Base-by-base conservation (phyloP, 208 protist genomes). In the Leishmania turanica region DNA sequence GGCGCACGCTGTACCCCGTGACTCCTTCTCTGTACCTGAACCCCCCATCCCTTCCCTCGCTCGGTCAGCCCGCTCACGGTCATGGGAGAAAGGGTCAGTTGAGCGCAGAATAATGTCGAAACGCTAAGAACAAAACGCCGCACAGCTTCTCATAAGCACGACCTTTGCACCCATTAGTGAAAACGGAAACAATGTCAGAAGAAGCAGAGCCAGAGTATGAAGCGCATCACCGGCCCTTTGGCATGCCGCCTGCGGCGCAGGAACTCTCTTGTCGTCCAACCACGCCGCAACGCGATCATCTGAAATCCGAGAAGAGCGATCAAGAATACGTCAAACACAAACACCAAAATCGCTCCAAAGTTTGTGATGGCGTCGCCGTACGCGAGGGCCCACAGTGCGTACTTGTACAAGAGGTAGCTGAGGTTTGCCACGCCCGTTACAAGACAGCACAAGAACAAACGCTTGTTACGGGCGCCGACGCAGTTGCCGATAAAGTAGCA, bases 401-500 rank as follows among this genome's bases (percentile, higher is more conserved):
- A 85, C 45, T 62, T 81, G 80, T 81, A 86, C 49, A 93, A 78
- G 13, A 95, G 62, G 68, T 89, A 90, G 24, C 83, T 74, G 80
- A 93, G 81, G 75, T 96, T 92, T 45, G 80, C 54, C 19, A 89
- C 77, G 58, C 86, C 86, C 3, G 80, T 27, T n/a, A 75, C 17
- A 8, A 94, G 71, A 56, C 85, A 88, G 5, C 56, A 70, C 42
- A 96, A 27, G 60, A 93, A 94, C 9, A 81, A 34, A n/a, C 42
- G 64, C 47, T 81, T 54, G 75, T 91, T 94, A 47, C 75, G 73
- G 0, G 37, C 54, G 58, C 90, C 89, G 47, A 93, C 85, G 69
- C 90, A 94, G 79, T 96, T 96, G 79, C 81, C 71, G n/a, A 94
- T 90, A 21, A 93, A 70, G 58, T 92, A 93, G 77, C 90, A 93